Percentiles rank a stretch among this genome's conserved stretches.
Evolutionary conservation across 2,329 filamentous ascomycete species (phyloP).

Genomic region (Arthrobotrys conoides): DNA sequence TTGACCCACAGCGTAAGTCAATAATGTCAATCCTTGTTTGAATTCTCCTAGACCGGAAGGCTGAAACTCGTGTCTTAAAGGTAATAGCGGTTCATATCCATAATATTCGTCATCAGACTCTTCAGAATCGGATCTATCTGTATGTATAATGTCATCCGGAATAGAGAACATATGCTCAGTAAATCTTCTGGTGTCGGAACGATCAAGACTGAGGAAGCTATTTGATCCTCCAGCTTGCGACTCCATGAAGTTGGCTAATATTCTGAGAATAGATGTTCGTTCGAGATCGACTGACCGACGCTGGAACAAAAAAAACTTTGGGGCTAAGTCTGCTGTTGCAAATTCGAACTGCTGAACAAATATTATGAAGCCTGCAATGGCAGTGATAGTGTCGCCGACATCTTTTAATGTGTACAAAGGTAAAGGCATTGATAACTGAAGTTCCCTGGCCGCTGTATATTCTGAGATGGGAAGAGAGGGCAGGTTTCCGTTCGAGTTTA

Average conservation of each 20-base stretch:
- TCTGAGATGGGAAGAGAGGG: neutral
- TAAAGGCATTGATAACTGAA: neutral
- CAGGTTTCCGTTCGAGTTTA: neutral
- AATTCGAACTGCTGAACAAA: neutral
- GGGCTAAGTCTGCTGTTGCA: neutral
- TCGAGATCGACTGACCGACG: neutral
- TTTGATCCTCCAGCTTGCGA: too few relatives aligned
- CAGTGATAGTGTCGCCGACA: neutral
- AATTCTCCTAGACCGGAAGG: neutral
- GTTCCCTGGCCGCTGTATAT: too few relatives aligned
- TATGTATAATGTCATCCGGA: neutral
- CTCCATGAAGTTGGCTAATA: neutral
- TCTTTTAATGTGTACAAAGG: neutral
- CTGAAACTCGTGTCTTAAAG: neutral
- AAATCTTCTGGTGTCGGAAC: neutral
- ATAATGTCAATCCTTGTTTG: neutral
- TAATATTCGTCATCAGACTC: neutral
- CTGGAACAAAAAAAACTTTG: neutral
- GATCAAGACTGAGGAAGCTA: too few relatives aligned
- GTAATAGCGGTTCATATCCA: neutral
- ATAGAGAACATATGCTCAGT: neutral
- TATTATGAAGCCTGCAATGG: neutral
- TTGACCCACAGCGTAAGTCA: neutral
- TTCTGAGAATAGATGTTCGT: neutral
- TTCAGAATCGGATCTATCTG: neutral